phyloP scores from a whole-genome alignment of 139 green algal species.

The Tetraselmis chui region DNA sequence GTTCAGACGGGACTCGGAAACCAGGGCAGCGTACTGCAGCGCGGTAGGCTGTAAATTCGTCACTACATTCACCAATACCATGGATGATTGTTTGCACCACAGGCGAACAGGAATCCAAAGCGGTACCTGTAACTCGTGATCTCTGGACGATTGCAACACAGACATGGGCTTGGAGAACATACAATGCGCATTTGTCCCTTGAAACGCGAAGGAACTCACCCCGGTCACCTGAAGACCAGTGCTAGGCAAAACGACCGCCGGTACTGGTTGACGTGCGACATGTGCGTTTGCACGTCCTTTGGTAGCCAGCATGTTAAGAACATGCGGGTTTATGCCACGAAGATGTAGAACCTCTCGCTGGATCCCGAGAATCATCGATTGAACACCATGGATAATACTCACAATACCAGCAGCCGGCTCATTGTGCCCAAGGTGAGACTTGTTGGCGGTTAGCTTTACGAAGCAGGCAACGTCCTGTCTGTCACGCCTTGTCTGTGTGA shows the following conservation, averaged over 20 bases:
- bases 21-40: too few species aligned
- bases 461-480: not conserved
- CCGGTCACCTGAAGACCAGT: slow-evolving; percentile 7
- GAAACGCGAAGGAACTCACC: slow-evolving; percentile 70
- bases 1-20: not conserved
- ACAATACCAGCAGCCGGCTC: not conserved
- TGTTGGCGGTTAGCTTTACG: not conserved
- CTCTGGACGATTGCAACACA: too few species aligned
- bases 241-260: not conserved
- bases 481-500: not conserved
- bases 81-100: too few species aligned
- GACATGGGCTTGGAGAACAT: too few species aligned
- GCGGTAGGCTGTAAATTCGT: too few species aligned
- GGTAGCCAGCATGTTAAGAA: not conserved
- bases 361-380: not conserved
- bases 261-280: not conserved
- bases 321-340: not conserved
- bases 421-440: not conserved
- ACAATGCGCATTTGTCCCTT: slow-evolving; percentile 66
- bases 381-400: not conserved
- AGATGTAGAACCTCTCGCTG: not conserved
- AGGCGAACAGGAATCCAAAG: too few species aligned
- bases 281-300: not conserved
- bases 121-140: too few species aligned
- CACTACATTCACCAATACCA: too few species aligned